phyloP scores from a whole-genome alignment of 371 early-diverging fungal genomes.

The Entomophthora muscae region DNA sequence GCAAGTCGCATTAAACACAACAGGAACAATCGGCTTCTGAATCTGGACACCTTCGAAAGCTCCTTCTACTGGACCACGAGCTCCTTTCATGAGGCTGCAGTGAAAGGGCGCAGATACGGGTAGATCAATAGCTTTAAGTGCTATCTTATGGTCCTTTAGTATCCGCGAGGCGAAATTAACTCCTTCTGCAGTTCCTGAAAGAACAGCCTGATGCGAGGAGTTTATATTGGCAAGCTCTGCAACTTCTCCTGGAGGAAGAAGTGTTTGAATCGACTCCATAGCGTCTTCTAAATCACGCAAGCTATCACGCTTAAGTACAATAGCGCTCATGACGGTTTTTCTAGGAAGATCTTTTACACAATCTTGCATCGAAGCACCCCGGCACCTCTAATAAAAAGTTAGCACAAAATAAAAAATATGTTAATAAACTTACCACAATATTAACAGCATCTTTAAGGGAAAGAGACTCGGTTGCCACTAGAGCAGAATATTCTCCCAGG shows the following conservation, averaged over 20 bases:
- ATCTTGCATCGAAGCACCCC: conserved; percentile 79
- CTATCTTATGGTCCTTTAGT: conserved; percentile 56
- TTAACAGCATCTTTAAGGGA: conserved; percentile 61
- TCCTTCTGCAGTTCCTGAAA: conserved; percentile 74
- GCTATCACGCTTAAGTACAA: conserved; percentile 54
- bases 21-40: conserved; percentile 43
- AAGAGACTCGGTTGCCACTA: conserved; percentile 62
- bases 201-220: conserved; percentile 64
- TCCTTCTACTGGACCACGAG: conserved; percentile 51
- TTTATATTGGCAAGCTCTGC: conserved; percentile 81
- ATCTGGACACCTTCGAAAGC: conserved; percentile 46
- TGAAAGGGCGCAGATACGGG: conserved; percentile 95
- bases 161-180: conserved; percentile 67
- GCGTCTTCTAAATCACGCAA: conserved; percentile 46
- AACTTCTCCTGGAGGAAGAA: conserved; percentile 43
- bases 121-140: conserved; percentile 69
- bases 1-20: conserved; percentile 84
- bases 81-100: conserved; percentile 73
- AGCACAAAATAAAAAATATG: conserved; percentile 12
- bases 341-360: conserved; percentile 40
- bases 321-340: conserved; percentile 72
- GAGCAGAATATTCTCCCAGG: conserved; percentile 85
- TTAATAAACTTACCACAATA: conserved; percentile 27
- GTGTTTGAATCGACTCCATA: conserved; percentile 35
- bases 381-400: conserved; percentile 19